phyloP scores from a whole-genome alignment of 140 eudicot species.

The Stevia rebaudiana region DNA sequence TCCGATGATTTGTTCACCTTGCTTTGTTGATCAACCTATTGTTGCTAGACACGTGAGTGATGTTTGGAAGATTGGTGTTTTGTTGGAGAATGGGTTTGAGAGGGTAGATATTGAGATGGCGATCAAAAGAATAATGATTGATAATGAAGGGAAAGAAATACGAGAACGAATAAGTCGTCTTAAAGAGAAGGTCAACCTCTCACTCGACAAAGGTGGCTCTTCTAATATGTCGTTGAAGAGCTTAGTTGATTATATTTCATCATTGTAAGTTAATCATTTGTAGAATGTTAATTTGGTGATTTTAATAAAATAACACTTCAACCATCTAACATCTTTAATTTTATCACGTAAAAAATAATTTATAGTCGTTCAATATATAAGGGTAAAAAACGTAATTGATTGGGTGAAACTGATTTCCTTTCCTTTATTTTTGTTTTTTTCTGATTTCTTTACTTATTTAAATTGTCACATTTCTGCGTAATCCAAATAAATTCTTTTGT shows the following conservation, averaged over 20 bases:
- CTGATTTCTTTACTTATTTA: no score
- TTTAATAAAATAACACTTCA: background rate
- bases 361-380: no score
- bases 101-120: conserved; percentile 27
- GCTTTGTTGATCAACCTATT: conserved; percentile 42
- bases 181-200: conserved; percentile 27
- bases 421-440: no score
- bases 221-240: conserved; percentile 33
- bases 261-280: conserved; percentile 17
- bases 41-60: conserved; percentile 42
- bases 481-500: no score
- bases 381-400: no score
- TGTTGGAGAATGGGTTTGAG: conserved; percentile 36
- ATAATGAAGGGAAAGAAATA: conserved; percentile 45
- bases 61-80: conserved; percentile 54
- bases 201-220: conserved; percentile 41
- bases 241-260: conserved; percentile 30
- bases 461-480: no score
- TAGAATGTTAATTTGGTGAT: background rate
- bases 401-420: no score
- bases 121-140: conserved; percentile 37
- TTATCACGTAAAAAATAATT: no score
- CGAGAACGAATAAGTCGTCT: conserved; percentile 22
- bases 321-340: no score
- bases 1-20: conserved; percentile 67